Evolutionary conservation across 2,329 filamentous ascomycete species (phyloP), one percentile per base, ranked within the genome.

Genomic region (Pseudogymnoascus sp.): DNA sequence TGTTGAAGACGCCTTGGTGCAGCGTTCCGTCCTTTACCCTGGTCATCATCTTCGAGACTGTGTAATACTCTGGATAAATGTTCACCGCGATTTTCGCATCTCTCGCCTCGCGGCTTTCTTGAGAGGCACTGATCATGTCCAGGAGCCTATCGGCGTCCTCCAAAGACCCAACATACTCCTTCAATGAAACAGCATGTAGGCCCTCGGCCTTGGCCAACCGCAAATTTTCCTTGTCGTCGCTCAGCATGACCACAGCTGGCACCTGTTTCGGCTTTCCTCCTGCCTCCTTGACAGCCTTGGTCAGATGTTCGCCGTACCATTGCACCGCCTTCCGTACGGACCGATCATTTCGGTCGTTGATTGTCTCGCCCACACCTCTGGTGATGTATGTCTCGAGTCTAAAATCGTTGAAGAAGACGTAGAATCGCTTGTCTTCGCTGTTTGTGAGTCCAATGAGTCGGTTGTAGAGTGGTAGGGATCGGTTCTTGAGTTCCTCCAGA

Each of bases 361-460:
- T 95, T 2, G 85, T 89, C 78, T 99, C 95, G 38, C 90, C 88
- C 5, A 82, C 76, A 19, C 87, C 83, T 66, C 95, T 83, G 29
- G 83, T 78, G 59, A 97, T 85, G 72, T 96, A 90, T 0, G 95
- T 99, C 75, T 99, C 96, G 40, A 93, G 80, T 61, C 93, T 85
- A 73, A 99, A 99, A 71, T 99, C 95, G 75, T 99, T 99, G 84
- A 97, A 97, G 75, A 99, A 99, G 61, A 99, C 91, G 72, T 97
- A 97, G 74, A 96, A 97, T 62, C 93, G 87, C 80, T 99, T 99
- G 68, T 96, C 92, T 70, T 96, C 92, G 72, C 93, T 96, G 77
- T 93, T 96, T 40, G 93, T 96, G 67, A 99, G 80, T 21, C 89
- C 87, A 68, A 97, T 86, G 60, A 99, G 80, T 40, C 95, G 90